phyloP scores from a whole-genome alignment of 768 basidiomycete species.

The Glaciozyma antarctica region DNA sequence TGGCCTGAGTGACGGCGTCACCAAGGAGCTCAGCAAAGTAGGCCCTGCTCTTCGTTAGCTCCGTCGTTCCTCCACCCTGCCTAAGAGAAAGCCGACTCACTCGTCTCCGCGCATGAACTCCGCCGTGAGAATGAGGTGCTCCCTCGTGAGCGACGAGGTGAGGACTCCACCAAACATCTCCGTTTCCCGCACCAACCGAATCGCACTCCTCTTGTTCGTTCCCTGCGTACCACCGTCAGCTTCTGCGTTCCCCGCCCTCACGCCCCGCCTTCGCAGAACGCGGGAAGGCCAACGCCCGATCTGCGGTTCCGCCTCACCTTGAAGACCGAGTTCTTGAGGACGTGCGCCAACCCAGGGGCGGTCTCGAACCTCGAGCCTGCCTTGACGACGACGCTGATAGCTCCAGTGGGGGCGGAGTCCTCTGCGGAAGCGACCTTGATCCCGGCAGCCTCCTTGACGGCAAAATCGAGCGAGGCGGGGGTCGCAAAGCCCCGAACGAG shows the following conservation, averaged over 20 bases:
- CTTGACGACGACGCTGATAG: constrained; percentile 82
- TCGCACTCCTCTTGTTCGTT: constrained; percentile 71
- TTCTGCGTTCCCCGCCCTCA: not conserved
- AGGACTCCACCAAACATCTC: constrained; percentile 89
- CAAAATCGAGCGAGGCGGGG: constrained; percentile 10
- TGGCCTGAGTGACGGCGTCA: constrained; percentile 70
- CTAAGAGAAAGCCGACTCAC: constrained; percentile 50
- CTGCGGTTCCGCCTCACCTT: constrained; percentile 55
- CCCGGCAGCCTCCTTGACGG: constrained; percentile 49
- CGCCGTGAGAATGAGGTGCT: constrained; percentile 85
- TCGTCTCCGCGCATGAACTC: constrained; percentile 93
- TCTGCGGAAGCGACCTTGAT: constrained; percentile 80
- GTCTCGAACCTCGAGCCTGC: constrained; percentile 83
- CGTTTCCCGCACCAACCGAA: constrained; percentile 82
- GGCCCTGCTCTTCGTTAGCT: constrained; percentile 45
- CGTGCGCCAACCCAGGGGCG: constrained; percentile 82
- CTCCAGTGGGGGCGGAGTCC: constrained; percentile 68
- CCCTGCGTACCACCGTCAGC: constrained; percentile 48
- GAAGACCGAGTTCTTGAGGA: constrained; percentile 96
- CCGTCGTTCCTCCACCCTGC: not conserved
- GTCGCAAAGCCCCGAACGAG: constrained; percentile 10
- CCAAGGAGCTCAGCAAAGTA: constrained; percentile 86
- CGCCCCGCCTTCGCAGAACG: not conserved
- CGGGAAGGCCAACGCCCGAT: not conserved
- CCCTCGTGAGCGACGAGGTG: constrained; percentile 70